Evolutionary conservation across 768 basidiomycete genomes (phyloP), one percentile per base, ranked within the genome.

Genomic region (Dioszegia aurantiaca): DNA sequence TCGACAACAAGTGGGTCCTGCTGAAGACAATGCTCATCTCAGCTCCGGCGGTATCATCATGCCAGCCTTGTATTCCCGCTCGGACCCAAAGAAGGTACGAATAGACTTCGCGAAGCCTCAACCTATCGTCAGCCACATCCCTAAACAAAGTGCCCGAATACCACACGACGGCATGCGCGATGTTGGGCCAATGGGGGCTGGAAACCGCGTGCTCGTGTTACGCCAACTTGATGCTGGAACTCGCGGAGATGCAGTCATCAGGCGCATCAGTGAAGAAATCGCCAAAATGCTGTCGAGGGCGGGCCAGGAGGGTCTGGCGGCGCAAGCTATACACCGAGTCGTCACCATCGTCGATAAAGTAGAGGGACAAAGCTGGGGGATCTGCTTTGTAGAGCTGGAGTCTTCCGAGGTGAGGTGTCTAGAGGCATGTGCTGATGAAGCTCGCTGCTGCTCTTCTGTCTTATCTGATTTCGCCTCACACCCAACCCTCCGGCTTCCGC

Each of bases 401-500:
- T 89, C 93, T 63, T 76, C 85, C 5, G 84, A 87, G 81, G 94
- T 93, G 78, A 62, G 80, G 69, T 21, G 2, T 42, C 17, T 16
- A 43, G 51, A 55, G 52, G 21, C 37, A n/a, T 3, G 0, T 28
- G 60, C 60, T 58, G 36, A 59, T 40, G 4, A 56, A 97, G 90
- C 86, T 89, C 19, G 91, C 94, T 1, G 83, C 88, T 4, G 80
- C 84, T 0, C 85, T 92, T 9, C 4, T 85, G 86, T n/a, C 87
- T 85, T 6, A 88, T 95, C 85, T 85, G 6, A 88, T 95, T 85
- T 90, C 89, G 39, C 82, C 89, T 2, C 83, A 86, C 61, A 80
- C 88, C 12, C 90, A 95, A 74, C 92, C 94, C 0, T 84, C 85
- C n/a, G 94, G 94, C 4, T 97, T 97, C 78, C 83, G 89, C 8